These are phyloP conservation scores for Phyllostachys edulis DNA, from an alignment of 176 grass and related monocot species.

Conservation along the genomic window DNA sequence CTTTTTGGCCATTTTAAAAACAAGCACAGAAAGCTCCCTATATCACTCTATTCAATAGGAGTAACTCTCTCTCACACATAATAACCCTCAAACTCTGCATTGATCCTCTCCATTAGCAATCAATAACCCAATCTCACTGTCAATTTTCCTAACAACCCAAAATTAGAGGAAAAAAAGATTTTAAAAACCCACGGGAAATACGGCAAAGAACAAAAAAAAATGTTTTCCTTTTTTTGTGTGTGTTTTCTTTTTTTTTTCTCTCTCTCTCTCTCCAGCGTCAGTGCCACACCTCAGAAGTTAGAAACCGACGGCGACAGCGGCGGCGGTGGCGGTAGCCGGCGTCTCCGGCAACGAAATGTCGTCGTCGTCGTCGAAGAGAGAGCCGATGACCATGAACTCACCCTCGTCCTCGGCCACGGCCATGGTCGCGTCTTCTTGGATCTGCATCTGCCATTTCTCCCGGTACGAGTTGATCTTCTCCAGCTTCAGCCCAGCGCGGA, in stretches of 20 bases:
- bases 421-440: constrained; percentile 23
- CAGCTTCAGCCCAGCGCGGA: constrained; percentile 70
- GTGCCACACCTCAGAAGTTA: constrained; percentile 15
- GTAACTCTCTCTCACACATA: background rate
- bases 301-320: constrained; percentile 34
- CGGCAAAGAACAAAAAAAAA: constrained; percentile 6
- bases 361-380: constrained; percentile 52
- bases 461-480: constrained; percentile 88
- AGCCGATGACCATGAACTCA: constrained; percentile 58
- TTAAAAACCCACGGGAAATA: background rate
- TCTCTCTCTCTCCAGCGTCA: background rate
- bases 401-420: constrained; percentile 31
- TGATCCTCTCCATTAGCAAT: constrained; percentile 31
- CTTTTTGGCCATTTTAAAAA: constrained; percentile 57
- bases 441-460: constrained; percentile 55
- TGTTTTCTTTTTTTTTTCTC: background rate
- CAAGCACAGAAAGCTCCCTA: constrained; percentile 34
- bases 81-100: background rate
- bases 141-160: constrained; percentile 30
- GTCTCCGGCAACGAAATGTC: constrained; percentile 48
- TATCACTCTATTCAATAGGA: constrained; percentile 15
- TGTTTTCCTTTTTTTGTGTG: background rate
- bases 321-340: constrained; percentile 18
- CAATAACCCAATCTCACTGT: constrained; percentile 26
- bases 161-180: background rate